phyloP scores from a whole-genome alignment of 2,329 filamentous ascomycete species.

The Setomelanomma holmii region DNA sequence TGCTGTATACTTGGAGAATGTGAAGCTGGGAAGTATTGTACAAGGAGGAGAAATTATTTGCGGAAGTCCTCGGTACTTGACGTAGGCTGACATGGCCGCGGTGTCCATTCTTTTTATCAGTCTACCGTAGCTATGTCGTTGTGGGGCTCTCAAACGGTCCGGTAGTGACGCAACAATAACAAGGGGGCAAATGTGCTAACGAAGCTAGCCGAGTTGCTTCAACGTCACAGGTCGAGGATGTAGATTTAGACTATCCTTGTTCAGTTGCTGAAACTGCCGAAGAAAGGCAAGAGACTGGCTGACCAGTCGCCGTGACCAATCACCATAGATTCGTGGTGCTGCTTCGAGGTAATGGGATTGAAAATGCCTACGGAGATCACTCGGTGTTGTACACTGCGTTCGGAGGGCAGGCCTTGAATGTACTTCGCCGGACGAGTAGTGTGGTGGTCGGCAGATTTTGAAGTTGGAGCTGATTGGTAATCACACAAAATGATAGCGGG shows the following conservation, averaged over 20 bases:
- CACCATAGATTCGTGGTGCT: no score
- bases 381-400: no score
- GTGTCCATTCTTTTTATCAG: slow-evolving; percentile 13
- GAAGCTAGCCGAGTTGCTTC: slow-evolving; percentile 1
- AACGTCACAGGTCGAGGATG: slow-evolving; percentile 4
- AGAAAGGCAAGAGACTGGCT: neutral
- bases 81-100: slow-evolving; percentile 5
- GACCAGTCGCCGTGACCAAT: neutral
- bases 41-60: neutral
- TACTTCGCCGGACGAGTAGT: no score
- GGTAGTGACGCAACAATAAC: slow-evolving; percentile 31
- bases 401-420: no score
- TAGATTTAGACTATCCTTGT: neutral
- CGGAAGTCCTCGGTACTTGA: neutral
- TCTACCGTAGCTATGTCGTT: slow-evolving; percentile 14
- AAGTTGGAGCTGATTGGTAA: slow-evolving; percentile 1
- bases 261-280: neutral
- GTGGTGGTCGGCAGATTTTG: no score
- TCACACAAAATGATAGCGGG: neutral
- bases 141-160: slow-evolving; percentile 19
- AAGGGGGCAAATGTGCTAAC: slow-evolving; percentile 1
- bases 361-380: neutral
- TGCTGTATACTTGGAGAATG: neutral
- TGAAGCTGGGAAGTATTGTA: neutral
- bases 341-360: no score